phyloP scores from a whole-genome alignment of 495 filamentous ascomycete genomes.

The Penicillium argentinense region DNA sequence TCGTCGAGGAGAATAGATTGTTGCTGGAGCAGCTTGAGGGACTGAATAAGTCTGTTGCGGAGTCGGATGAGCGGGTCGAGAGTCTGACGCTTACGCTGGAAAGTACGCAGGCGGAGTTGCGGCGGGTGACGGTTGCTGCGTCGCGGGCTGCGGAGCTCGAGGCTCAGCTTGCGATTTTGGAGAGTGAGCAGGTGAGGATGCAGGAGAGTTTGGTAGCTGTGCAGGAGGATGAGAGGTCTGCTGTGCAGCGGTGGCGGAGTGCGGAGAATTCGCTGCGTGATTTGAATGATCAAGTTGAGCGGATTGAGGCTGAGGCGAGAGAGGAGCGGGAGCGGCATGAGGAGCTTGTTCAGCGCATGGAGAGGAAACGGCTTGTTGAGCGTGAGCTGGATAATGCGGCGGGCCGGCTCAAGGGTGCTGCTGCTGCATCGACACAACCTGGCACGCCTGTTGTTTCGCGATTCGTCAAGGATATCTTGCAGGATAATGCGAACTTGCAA shows the following conservation, averaged over 20 bases:
- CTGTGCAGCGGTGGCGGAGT: constrained; percentile 76
- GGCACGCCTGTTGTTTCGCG: constrained; percentile 75
- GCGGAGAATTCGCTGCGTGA: constrained; percentile 72
- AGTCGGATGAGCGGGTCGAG: constrained; percentile 73
- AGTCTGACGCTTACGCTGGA: constrained; percentile 70
- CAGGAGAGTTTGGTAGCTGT: constrained; percentile 63
- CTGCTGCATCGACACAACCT: constrained; percentile 61
- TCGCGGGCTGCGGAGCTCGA: constrained; percentile 74
- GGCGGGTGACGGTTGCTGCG: constrained; percentile 69
- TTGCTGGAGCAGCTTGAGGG: constrained; percentile 80
- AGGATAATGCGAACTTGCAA: constrained; percentile 93
- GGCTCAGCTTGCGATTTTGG: constrained; percentile 70
- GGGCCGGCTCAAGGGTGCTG: constrained; percentile 74
- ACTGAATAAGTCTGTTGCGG: constrained; percentile 69
- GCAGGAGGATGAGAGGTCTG: constrained; percentile 69
- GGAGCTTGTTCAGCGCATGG: constrained; percentile 78
- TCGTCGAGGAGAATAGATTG: constrained; percentile 74
- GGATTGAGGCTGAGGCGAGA: constrained; percentile 79
- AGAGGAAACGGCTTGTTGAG: constrained; percentile 71
- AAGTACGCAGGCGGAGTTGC: constrained; percentile 72
- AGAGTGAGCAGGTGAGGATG: constrained; percentile 74
- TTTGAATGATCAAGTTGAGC: constrained; percentile 82
- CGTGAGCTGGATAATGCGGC: constrained; percentile 74
- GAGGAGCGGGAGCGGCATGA: constrained; percentile 81
- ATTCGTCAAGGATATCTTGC: constrained; percentile 92